These are phyloP conservation scores for Xylaria sp. DNA, from an alignment of 2,329 filamentous ascomycete species.

Conservation along the genomic window DNA sequence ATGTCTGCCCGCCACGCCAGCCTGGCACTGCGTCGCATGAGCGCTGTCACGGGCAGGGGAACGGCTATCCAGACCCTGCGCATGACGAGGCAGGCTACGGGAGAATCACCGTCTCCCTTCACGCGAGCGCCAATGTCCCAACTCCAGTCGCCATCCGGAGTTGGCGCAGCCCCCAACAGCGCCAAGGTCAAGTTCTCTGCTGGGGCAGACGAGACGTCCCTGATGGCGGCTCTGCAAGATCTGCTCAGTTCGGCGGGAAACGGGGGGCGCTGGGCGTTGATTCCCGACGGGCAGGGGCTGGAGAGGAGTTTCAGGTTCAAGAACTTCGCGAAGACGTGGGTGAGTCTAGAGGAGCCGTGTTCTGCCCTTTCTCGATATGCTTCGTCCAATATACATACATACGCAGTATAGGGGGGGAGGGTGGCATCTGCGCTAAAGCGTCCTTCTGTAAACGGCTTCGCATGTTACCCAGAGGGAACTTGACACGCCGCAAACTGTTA, in stretches of 20 bases:
- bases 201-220: conserved; percentile 55
- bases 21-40: conserved; percentile 21
- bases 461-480: conserved; percentile 5
- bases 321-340: conserved; percentile 73
- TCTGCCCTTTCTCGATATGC: conserved; percentile 8
- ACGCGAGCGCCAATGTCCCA: conserved; percentile 6
- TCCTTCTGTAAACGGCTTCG: conserved; percentile 9
- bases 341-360: conserved; percentile 49
- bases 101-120: conserved; percentile 9
- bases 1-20: conserved; percentile 30
- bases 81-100: conserved; percentile 18
- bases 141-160: conserved; percentile 31
- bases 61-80: conserved; percentile 18
- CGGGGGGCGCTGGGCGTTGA: conserved; percentile 61
- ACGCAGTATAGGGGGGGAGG: not conserved
- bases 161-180: conserved; percentile 14
- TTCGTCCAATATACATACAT: too few species aligned
- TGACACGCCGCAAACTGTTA: conserved; percentile 3
- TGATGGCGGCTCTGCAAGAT: conserved; percentile 51
- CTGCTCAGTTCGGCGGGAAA: conserved; percentile 47
- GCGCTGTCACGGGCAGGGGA: conserved; percentile 23
- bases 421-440: conserved; percentile 12
- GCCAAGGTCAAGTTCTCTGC: conserved; percentile 53
- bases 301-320: conserved; percentile 72
- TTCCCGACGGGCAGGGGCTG: conserved; percentile 62